A percentile compares a stretch with the other conserved stretches of the same genome.
Evolutionary conservation across 345 rosid genomes (phyloP).

Genomic region (Gynandropsis gynandra): DNA sequence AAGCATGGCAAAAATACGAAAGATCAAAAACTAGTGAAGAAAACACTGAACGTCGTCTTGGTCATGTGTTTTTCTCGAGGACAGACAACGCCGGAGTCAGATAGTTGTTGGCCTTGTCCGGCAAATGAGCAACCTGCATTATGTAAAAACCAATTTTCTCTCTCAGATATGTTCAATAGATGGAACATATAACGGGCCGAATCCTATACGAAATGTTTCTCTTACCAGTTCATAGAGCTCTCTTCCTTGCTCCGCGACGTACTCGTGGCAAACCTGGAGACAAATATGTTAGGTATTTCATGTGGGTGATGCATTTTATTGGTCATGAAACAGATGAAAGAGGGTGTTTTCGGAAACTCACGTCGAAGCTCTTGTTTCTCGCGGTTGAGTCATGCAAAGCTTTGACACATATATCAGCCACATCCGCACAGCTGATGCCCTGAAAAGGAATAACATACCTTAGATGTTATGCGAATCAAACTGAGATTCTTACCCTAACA

Average conservation of each 20-base stretch:
- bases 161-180: conserved; percentile 9
- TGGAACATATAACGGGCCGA: background rate
- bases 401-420: conserved; percentile 89
- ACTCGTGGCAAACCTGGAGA: conserved; percentile 81
- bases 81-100: conserved; percentile 84
- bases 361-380: conserved; percentile 95
- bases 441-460: conserved; percentile 13
- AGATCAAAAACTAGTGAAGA: too few relatives aligned
- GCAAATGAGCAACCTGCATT: conserved; percentile 86
- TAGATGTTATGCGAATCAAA: background rate
- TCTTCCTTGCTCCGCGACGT: conserved; percentile 74
- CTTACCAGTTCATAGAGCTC: conserved; percentile 90
- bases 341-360: conserved; percentile 26
- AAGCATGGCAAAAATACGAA: too few relatives aligned
- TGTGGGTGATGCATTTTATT: conserved; percentile 1
- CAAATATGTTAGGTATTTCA: conserved; percentile 14
- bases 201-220: background rate
- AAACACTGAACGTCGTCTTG: too few relatives aligned
- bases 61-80: conserved; percentile 82
- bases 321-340: background rate
- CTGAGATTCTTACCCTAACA: background rate
- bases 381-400: conserved; percentile 89
- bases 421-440: conserved; percentile 93
- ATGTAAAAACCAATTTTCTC: too few relatives aligned
- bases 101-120: conserved; percentile 95